Base-by-base conservation (phyloP, 169 alveolate genomes). In the Toxoplasma gondii region DNA sequence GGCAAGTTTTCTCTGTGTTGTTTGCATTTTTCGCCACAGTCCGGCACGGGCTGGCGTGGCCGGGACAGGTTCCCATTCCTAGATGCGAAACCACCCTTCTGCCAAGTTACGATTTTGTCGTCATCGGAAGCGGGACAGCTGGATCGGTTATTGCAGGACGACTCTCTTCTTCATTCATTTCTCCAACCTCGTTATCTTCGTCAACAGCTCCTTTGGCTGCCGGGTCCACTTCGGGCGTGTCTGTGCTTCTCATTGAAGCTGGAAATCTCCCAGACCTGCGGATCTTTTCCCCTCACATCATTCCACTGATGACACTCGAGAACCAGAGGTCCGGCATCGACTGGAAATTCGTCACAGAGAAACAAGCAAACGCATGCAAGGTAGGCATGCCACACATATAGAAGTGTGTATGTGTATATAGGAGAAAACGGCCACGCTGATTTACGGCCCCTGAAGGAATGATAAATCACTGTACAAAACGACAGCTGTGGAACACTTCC, bases 81-180 rank as follows among this genome's bases (percentile, higher is more conserved):
- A 29, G 7, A 22, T 82, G 90, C 39, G 90, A 82, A 41, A 41
- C 90, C 24, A n/a, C 54, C 22, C 67, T 82, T 12, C 90, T 36
- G 10, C 90, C 54, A 0, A 43, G 67, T 22, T 82, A 82, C 88
- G 95, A 93, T n/a, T 93, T 93, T 74, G 82, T 93, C 24, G 84
- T 93, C 7, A 88, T 93, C 27, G 95, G 95, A 17, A 78, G 94
- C 19, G 95, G 95, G 31, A 38, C 92, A 16, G 95, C 92, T 0
- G 95, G 95, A 22, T 19, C 95, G 10, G 93, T 91, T n/a, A 36
- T 90, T 29, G 95, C 95, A 12, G 93, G 91, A 36, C 80, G 94
- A 36, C 91, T 93, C 41, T 12, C 86, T 53, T 39, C 88, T 19
- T 31, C 87, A 19, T 29, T 64, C 36, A 31, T 31, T 19, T 19